These are phyloP conservation scores for Toxoplasma gondii DNA, from an alignment of 169 alveolate genomes.

Conservation along the genomic window DNA sequence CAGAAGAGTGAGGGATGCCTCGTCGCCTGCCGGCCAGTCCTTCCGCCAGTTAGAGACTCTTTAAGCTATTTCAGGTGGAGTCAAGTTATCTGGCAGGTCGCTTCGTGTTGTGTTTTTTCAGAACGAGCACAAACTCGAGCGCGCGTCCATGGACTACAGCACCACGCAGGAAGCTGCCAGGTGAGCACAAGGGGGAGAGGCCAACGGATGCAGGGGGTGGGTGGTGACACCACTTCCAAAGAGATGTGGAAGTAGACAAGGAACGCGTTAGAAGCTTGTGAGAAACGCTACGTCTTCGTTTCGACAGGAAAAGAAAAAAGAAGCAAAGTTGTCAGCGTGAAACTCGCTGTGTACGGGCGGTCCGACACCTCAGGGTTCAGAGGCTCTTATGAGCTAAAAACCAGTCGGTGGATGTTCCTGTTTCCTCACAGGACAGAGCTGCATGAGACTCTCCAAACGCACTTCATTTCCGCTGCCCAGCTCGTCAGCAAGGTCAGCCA, in stretches of 20 bases:
- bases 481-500: not conserved
- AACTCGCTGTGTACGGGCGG: not conserved
- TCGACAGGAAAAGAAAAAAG: not conserved
- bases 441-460: not conserved
- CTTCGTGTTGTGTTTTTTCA: not conserved
- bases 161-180: not conserved
- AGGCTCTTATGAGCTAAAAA: no score
- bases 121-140: conserved; percentile 9
- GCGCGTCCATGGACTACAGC: not conserved
- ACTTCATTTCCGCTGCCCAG: not conserved
- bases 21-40: not conserved
- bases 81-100: no score
- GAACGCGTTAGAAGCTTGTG: no score
- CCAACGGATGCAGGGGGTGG: no score
- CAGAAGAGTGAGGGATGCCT: not conserved
- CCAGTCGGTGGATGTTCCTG: not conserved
- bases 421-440: not conserved
- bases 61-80: no score
- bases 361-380: no score
- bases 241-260: not conserved
- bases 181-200: not conserved
- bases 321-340: not conserved
- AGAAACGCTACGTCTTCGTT: no score
- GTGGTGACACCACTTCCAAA: not conserved
- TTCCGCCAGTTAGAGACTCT: not conserved